These are phyloP conservation scores for Phascolomyces articulosus DNA, from an alignment of 371 early-diverging fungal species.

Conservation along the genomic window DNA sequence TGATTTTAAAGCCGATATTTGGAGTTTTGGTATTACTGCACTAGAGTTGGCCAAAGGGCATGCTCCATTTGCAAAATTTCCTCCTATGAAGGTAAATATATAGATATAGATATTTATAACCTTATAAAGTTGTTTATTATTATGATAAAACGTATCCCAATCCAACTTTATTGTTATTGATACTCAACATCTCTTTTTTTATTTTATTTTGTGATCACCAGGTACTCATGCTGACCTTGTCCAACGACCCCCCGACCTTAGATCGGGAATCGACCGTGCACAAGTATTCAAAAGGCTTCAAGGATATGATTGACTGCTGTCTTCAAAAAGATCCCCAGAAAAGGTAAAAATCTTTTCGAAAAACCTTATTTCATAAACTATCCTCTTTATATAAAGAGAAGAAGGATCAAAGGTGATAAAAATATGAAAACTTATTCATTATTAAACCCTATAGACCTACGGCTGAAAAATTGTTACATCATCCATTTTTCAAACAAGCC, in stretches of 20 bases:
- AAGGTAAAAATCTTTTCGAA: conserved; percentile 49
- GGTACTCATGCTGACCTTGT: conserved; percentile 89
- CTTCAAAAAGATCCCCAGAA: conserved; percentile 82
- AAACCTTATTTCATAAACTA: neutral
- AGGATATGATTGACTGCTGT: conserved; percentile 88
- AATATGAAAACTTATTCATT: too few species aligned
- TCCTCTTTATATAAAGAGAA: too few species aligned
- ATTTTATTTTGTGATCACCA: conserved; percentile 19
- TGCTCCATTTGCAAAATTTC: conserved; percentile 91
- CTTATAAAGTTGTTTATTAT: too few species aligned
- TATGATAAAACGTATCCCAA: too few species aligned
- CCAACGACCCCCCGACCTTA: conserved; percentile 87
- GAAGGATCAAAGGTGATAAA: too few species aligned
- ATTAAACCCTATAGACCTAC: too few species aligned
- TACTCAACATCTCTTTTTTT: too few species aligned
- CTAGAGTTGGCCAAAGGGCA: conserved; percentile 91
- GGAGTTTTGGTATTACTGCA: conserved; percentile 93
- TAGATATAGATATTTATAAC: conserved; percentile 4
- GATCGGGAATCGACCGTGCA: conserved; percentile 75
- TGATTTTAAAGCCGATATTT: conserved; percentile 91
- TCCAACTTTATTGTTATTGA: too few species aligned
- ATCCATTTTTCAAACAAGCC: conserved; percentile 85
- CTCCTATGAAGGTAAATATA: conserved; percentile 78
- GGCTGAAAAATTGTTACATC: conserved; percentile 77
- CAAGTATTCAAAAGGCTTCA: conserved; percentile 78